A percentile compares a stretch with the other conserved stretches of the same genome.
These are phyloP conservation scores for Penicillium sp. DNA, from an alignment of 2,329 filamentous ascomycete species.

Conservation along the genomic window DNA sequence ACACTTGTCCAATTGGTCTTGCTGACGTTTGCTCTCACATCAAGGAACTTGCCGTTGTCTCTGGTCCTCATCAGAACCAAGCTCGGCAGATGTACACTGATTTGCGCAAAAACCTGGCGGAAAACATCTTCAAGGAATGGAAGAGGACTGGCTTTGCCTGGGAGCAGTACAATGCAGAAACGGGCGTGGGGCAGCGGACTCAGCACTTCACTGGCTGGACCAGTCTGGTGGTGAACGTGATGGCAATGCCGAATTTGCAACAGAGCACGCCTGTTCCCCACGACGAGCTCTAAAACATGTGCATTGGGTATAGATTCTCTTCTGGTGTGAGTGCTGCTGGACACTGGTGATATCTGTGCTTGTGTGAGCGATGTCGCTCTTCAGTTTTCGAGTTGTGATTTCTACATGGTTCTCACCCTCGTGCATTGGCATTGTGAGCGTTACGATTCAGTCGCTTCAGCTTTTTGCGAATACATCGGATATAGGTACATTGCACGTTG, in stretches of 20 bases:
- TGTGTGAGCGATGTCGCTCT: no score
- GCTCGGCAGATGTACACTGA: conserved; percentile 69
- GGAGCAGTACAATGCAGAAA: conserved; percentile 97
- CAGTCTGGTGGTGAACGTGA: conserved; percentile 94
- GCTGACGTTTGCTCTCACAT: conserved; percentile 12
- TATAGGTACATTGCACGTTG: no score
- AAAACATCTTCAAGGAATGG: conserved; percentile 86
- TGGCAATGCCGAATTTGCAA: conserved; percentile 76
- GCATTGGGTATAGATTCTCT: conserved; percentile 11
- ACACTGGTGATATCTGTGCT: no score
- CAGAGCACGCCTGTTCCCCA: conserved; percentile 28
- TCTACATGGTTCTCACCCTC: no score
- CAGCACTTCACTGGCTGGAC: conserved; percentile 99
- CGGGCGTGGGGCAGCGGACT: conserved; percentile 85
- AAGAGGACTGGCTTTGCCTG: conserved; percentile 89
- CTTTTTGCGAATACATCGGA: no score
- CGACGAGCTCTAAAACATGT: conserved; percentile 44
- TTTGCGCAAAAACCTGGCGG: conserved; percentile 76
- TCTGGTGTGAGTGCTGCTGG: conserved; percentile 1
- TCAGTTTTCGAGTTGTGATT: no score
- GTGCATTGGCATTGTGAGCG: no score
- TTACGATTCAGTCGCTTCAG: no score
- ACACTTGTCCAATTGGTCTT: neutral
- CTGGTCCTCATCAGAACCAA: conserved; percentile 61
- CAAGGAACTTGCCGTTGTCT: conserved; percentile 57